phyloP scores from a whole-genome alignment of 208 protist genomes.

The Crithidia bombi region DNA sequence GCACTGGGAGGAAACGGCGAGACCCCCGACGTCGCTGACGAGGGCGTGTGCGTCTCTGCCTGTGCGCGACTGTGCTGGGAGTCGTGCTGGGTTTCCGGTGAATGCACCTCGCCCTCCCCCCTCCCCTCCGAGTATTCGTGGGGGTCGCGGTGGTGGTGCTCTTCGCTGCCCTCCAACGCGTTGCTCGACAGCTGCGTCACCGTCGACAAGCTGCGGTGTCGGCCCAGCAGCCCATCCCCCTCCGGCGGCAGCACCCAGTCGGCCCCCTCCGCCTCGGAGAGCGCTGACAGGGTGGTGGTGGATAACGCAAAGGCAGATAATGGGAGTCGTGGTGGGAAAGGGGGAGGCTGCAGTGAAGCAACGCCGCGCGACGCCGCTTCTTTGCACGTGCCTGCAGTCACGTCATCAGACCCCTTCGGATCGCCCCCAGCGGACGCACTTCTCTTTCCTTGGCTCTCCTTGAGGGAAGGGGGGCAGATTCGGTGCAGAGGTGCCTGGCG shows the following conservation, averaged over 20 bases:
- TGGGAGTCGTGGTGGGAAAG: neutral
- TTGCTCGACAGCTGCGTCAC: constrained; percentile 17
- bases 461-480: no score
- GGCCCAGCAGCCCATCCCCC: neutral
- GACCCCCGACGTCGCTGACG: neutral
- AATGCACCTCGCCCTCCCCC: neutral
- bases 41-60: neutral
- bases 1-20: constrained; percentile 5
- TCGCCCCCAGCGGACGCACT: no score
- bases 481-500: no score
- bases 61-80: neutral
- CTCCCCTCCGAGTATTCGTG: neutral
- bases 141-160: neutral
- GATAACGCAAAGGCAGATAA: neutral
- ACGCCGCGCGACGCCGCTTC: neutral
- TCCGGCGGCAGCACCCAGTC: constrained; percentile 2
- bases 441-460: no score
- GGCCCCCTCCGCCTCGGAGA: constrained; percentile 7
- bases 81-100: neutral
- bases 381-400: neutral
- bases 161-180: neutral
- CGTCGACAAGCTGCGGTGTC: constrained; percentile 14
- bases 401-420: neutral
- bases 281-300: constrained; percentile 8
- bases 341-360: neutral